Evolutionary conservation across 495 filamentous ascomycete species (phyloP).

Genomic region (Margaritispora aquatica): DNA sequence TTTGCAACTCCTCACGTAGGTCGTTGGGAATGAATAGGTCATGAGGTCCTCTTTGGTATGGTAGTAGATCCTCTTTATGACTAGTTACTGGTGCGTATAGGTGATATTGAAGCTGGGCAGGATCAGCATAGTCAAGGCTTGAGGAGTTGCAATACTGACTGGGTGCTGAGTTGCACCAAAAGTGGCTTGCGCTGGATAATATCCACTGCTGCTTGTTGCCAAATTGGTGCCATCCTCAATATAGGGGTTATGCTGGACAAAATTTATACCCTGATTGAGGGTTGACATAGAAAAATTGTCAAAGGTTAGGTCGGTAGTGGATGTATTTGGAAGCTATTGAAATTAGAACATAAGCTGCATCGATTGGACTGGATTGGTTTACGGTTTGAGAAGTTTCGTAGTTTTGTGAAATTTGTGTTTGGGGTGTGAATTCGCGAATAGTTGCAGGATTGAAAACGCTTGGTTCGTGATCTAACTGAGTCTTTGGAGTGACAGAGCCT

Average conservation of each 20-base stretch:
- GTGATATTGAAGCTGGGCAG: conserved; percentile 71
- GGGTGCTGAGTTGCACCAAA: conserved; percentile 55
- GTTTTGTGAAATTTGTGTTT: conserved; percentile 55
- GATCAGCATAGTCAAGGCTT: conserved; percentile 2
- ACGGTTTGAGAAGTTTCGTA: conserved; percentile 35
- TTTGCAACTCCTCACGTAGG: conserved; percentile 80
- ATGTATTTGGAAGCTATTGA: conserved; percentile 13
- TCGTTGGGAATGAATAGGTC: conserved; percentile 87
- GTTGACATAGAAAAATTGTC: conserved; percentile 58
- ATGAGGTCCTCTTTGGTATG: conserved; percentile 77
- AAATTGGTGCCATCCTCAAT: conserved; percentile 47
- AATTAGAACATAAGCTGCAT: background rate
- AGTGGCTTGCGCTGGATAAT: conserved; percentile 35
- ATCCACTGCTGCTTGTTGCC: conserved; percentile 44
- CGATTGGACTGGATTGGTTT: conserved; percentile 20
- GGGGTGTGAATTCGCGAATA: conserved; percentile 80
- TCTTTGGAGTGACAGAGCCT: conserved; percentile 42
- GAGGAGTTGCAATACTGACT: conserved; percentile 35
- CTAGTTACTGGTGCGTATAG: conserved; percentile 86
- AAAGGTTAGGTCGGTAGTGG: conserved; percentile 25
- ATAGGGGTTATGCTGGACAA: conserved; percentile 59
- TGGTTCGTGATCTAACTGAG: conserved; percentile 37
- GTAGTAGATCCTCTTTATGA: conserved; percentile 66
- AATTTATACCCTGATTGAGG: conserved; percentile 44
- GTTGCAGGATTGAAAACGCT: conserved; percentile 44